Percentiles rank a stretch among this genome's conserved stretches.
These are phyloP conservation scores for Biscutella laevigata DNA, from an alignment of 441 rosid species.

Conservation along the genomic window DNA sequence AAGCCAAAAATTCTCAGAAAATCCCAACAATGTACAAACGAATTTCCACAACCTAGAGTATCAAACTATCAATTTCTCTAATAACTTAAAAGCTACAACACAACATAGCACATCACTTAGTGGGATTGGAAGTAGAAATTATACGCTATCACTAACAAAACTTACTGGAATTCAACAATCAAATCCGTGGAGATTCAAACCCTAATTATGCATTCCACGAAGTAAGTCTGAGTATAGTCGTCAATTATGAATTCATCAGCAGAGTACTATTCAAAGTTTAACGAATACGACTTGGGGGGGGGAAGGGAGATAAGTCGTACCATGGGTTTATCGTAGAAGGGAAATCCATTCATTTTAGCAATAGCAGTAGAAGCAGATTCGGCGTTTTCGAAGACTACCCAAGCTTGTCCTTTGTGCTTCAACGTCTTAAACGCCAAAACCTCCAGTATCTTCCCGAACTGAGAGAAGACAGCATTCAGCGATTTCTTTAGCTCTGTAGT, in stretches of 20 bases:
- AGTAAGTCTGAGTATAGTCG: too few species aligned
- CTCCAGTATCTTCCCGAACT: conserved; percentile 85
- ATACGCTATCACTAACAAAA: neutral
- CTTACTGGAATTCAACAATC: neutral
- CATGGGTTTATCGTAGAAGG: conserved; percentile 88
- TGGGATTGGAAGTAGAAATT: neutral
- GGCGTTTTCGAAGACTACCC: conserved; percentile 81
- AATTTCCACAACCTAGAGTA: neutral
- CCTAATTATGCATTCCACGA: neutral
- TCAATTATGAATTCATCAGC: neutral
- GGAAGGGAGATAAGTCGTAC: too few species aligned
- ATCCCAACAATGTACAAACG: neutral
- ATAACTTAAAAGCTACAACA: too few species aligned
- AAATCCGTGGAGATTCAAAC: neutral
- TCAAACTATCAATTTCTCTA: too few species aligned
- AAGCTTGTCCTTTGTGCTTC: conserved; percentile 98
- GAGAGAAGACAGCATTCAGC: conserved; percentile 74
- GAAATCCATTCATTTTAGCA: conserved; percentile 79
- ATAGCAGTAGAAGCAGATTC: conserved; percentile 70
- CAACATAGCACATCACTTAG: too few species aligned
- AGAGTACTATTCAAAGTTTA: too few species aligned
- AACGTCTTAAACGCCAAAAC: conserved; percentile 85
- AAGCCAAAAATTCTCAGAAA: neutral
- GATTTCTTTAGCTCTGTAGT: conserved; percentile 79
- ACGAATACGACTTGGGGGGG: too few species aligned